phyloP scores from a whole-genome alignment of 2,329 filamentous ascomycete genomes.

The Aspergillus tanneri region DNA sequence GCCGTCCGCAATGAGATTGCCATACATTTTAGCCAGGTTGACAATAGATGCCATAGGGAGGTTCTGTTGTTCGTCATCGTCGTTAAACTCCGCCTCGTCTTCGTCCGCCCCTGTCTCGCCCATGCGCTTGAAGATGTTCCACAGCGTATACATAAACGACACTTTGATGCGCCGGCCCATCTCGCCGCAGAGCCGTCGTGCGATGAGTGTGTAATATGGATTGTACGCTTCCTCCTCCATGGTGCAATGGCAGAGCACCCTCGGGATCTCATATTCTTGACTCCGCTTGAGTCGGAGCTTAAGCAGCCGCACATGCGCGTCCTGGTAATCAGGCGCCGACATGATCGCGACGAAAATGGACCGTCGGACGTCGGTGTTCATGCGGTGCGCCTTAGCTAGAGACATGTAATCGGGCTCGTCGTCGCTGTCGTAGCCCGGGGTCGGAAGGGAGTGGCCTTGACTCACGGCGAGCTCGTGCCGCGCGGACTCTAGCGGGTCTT shows the following conservation, averaged over 20 bases:
- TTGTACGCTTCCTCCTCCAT: slow-evolving; percentile 84
- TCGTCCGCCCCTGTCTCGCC: slow-evolving; percentile 67
- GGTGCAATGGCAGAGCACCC: slow-evolving; percentile 82
- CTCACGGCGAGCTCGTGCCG: slow-evolving; percentile 32
- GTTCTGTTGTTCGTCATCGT: slow-evolving; percentile 56
- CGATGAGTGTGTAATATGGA: slow-evolving; percentile 87
- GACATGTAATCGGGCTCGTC: slow-evolving; percentile 63
- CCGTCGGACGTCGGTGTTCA: slow-evolving; percentile 81
- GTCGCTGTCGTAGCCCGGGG: slow-evolving; percentile 31
- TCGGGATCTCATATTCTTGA: slow-evolving; percentile 81
- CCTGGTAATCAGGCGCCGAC: slow-evolving; percentile 77
- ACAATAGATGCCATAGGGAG: slow-evolving; percentile 60
- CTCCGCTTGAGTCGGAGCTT: slow-evolving; percentile 83
- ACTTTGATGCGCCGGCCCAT: slow-evolving; percentile 71
- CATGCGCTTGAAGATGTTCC: slow-evolving; percentile 79
- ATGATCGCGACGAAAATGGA: slow-evolving; percentile 94
- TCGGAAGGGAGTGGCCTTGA: slow-evolving; percentile 13
- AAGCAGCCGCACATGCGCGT: slow-evolving; percentile 74
- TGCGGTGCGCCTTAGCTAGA: slow-evolving; percentile 76
- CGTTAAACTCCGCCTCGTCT: slow-evolving; percentile 62
- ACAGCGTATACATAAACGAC: slow-evolving; percentile 82
- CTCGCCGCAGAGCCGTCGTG: slow-evolving; percentile 67
- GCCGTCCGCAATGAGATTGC: slow-evolving; percentile 60
- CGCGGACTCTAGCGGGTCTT: slow-evolving; percentile 40
- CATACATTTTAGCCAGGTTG: slow-evolving; percentile 68